Evolutionary conservation across 768 basidiomycete species (phyloP), one percentile per base, ranked within the genome.

Genomic region (Russula compacta): DNA sequence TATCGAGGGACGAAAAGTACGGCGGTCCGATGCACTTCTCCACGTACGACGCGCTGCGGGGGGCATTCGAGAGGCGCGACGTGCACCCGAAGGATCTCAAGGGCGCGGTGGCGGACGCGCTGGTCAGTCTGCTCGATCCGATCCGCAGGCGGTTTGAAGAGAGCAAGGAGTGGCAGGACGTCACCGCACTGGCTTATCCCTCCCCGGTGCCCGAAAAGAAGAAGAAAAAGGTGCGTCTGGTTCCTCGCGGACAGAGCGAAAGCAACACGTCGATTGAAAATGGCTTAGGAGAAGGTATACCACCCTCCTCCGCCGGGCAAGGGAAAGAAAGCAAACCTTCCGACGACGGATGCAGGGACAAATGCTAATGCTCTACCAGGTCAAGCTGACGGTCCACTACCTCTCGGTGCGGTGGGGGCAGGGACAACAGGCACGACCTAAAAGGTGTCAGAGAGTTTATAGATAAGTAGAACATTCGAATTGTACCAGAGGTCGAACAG

Each of bases 21-120:
- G 93, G 94, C 7, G 92, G 93, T 12, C 75, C 84, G 54, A 75
- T 81, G 56, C 92, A 97, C 72, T 95, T 89, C 76, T 68, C 67
- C 40, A 77, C 77, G 5, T 91, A 83, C 71, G 79, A 79, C 14
- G 81, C 81, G 49, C 70, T 98, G 65, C 78, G 88, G 71, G 76
- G 77, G 19, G 91, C 88, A 56, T 99, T 93, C 70, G 82, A 78
- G 35, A 79, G 77, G 60, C 87, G 84, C 74, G 81, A 82, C 64
- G 68, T 99, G 4, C 93, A 97, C 72, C 97, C 97, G 7, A 86
- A 83, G 36, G 97, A 97, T 73, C 74, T 98, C 70, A 99, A 99
- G 78, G 73, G 72, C 4, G 80, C 83, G 0, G 90, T 95, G 15
- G 80, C 81, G 46, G 82, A 84, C 38, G 86, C 83, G 12, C 85